Conservation (phyloP, 1,284 basidiomycete species). For the Wolfiporia cocos region DNA sequence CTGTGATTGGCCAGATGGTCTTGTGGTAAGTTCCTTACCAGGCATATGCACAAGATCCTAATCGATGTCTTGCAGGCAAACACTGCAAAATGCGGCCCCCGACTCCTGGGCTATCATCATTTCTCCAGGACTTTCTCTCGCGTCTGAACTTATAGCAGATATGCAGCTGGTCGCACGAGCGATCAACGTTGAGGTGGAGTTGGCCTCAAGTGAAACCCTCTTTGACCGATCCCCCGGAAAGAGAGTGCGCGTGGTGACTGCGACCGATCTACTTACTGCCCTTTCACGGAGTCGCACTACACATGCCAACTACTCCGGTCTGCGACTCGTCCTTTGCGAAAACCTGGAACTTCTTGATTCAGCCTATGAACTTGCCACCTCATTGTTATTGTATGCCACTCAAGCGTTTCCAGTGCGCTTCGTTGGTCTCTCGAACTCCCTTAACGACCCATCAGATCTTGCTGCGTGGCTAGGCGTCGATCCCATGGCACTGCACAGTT, state of each 20-base stretch:
- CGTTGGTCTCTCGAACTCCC: constrained; percentile 74
- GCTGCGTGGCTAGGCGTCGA: constrained; percentile 82
- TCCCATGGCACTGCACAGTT: constrained; percentile 63
- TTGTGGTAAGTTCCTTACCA: constrained; percentile 48
- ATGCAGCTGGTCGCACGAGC: constrained; percentile 36
- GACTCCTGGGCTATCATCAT: constrained; percentile 53
- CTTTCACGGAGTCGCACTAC: constrained; percentile 27
- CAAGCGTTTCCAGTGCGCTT: constrained; percentile 62
- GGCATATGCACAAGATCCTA: background rate
- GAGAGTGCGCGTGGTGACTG: constrained; percentile 50
- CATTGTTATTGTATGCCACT: constrained; percentile 60
- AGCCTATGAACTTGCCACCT: constrained; percentile 79
- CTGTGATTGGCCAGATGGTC: constrained; percentile 60
- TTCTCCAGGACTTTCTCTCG: constrained; percentile 43
- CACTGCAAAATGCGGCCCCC: constrained; percentile 29
- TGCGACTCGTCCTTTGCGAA: constrained; percentile 77
- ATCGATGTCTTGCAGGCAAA: constrained; percentile 35
- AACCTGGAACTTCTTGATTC: constrained; percentile 83
- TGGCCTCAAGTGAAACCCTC: constrained; percentile 24
- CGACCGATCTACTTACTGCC: constrained; percentile 40
- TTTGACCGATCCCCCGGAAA: constrained; percentile 31
- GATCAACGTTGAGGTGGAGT: constrained; percentile 40
- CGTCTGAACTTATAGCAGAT: constrained; percentile 43
- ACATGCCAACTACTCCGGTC: constrained; percentile 28
- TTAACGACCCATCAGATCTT: constrained; percentile 78